Evolutionary conservation across 1,284 basidiomycete genomes (phyloP), one percentile per base, ranked within the genome.

Genomic region (Gomphus bonarii): DNA sequence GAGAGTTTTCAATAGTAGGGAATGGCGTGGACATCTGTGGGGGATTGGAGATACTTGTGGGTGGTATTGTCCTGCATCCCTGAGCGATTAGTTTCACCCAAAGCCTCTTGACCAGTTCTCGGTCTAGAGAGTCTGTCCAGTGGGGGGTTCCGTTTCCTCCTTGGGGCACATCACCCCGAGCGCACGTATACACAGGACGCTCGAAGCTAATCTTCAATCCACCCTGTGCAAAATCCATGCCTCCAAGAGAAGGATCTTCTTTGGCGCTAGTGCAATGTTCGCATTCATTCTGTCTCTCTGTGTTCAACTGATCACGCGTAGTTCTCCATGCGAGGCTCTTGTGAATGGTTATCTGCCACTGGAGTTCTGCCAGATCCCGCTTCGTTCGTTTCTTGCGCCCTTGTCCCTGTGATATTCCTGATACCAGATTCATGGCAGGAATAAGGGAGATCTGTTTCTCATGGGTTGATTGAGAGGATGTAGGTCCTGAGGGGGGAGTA

Each of bases 291-390:
- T 12, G 50, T 28, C 14, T 48, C 11, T 38, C 10, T 9, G 33
- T 7, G 5, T 28, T 51, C 22, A 25, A 14, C 18, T 51, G 28
- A 8, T 18, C 48, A 16, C 50, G 50, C 14, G 50, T 48, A 9
- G 25, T 48, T 48, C 46, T 48, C 50, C 50, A 51, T 33, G 50
- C 31, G 50, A 51, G 50, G 33, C 50, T 51, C 22, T 20, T 35
- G 20, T 51, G 36, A 16, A 51, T 28, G 16, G 33, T 36, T 31
- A 51, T 40, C 50, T 51, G 50, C 50, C 50, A 51, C 3, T 51
- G 50, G 31, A 51, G 4, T 8, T 51, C 50, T 20, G 50, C 50
- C 12, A 51, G 18, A 16, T 51, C 50, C 14, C 50, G 50, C 25
- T 51, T 51, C 31, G 50, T 51, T 9, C 18, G 33, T 20, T 22